These are phyloP conservation scores for Dalechampia spathulata DNA, from an alignment of 441 rosid species.

Conservation along the genomic window DNA sequence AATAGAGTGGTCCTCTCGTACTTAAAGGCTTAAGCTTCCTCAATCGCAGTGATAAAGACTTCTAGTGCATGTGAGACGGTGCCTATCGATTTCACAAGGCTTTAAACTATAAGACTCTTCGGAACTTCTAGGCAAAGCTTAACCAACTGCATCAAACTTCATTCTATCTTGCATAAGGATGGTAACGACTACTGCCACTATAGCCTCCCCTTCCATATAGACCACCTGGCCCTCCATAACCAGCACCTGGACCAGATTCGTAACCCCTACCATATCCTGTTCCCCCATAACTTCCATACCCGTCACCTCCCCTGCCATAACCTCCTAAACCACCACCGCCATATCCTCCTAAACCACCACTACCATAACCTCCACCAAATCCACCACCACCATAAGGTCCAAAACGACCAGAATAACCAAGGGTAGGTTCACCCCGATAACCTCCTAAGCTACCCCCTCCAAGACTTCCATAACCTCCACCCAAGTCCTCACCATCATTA, in stretches of 20 bases:
- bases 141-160: conserved; percentile 37
- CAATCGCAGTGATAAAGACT: conserved; percentile 25
- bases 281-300: conserved; percentile 51
- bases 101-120: conserved; percentile 36
- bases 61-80: conserved; percentile 31
- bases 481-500: conserved; percentile 52
- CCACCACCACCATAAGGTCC: conserved; percentile 65
- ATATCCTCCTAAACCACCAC: conserved; percentile 62
- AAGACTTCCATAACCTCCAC: conserved; percentile 56
- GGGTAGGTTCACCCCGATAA: conserved; percentile 76
- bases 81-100: conserved; percentile 42
- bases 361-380: conserved; percentile 66
- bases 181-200: conserved; percentile 89
- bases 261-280: conserved; percentile 66
- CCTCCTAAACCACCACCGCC: conserved; percentile 65
- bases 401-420: conserved; percentile 85
- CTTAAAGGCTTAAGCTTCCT: conserved; percentile 40
- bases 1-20: conserved; percentile 21
- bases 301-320: conserved; percentile 65
- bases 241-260: conserved; percentile 61
- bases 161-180: conserved; percentile 83
- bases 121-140: conserved; percentile 58
- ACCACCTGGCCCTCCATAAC: conserved; percentile 76
- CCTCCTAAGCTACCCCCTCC: conserved; percentile 69
- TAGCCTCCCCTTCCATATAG: conserved; percentile 81